A percentile compares a stretch with the other conserved stretches of the same genome.
These are phyloP conservation scores for Zygosaccharomyces pseudobailii DNA, from an alignment of 1,139 yeast genomes.

Conservation along the genomic window DNA sequence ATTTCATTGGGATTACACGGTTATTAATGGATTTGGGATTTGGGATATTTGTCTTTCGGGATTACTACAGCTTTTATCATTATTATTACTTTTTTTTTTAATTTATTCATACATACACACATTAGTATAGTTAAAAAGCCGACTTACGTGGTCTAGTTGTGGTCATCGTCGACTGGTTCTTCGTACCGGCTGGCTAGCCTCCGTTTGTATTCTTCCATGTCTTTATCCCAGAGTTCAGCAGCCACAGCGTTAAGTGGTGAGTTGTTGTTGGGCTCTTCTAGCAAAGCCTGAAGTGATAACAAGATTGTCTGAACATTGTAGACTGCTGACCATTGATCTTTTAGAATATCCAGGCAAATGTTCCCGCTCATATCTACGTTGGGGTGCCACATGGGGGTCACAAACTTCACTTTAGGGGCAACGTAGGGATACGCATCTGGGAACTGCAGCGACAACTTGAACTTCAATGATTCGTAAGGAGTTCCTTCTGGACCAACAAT, in stretches of 20 bases:
- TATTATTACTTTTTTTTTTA: not conserved
- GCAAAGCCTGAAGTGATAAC: slow-evolving; percentile 52
- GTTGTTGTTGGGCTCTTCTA: slow-evolving; percentile 51
- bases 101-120: slow-evolving; percentile 1
- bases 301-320: slow-evolving; percentile 56
- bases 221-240: slow-evolving; percentile 44
- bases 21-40: not conserved
- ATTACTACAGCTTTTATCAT: not conserved
- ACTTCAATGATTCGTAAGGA: slow-evolving; percentile 52
- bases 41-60: not conserved
- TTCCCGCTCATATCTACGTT: slow-evolving; percentile 64
- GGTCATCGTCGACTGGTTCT: slow-evolving; percentile 33
- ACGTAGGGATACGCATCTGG: slow-evolving; percentile 58
- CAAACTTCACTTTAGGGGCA: slow-evolving; percentile 58
- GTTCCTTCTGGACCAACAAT: slow-evolving; percentile 61
- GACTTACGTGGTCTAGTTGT: not conserved
- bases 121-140: not conserved
- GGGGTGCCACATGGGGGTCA: slow-evolving; percentile 69
- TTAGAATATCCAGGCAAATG: slow-evolving; percentile 77
- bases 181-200: slow-evolving; percentile 43
- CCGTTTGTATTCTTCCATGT: slow-evolving; percentile 44
- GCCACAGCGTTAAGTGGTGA: slow-evolving; percentile 47
- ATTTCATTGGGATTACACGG: not conserved
- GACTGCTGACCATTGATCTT: slow-evolving; percentile 92
- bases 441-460: slow-evolving; percentile 49